Evolutionary conservation across 495 filamentous ascomycete species (phyloP).

Genomic region (Cairneyella variabilis): DNA sequence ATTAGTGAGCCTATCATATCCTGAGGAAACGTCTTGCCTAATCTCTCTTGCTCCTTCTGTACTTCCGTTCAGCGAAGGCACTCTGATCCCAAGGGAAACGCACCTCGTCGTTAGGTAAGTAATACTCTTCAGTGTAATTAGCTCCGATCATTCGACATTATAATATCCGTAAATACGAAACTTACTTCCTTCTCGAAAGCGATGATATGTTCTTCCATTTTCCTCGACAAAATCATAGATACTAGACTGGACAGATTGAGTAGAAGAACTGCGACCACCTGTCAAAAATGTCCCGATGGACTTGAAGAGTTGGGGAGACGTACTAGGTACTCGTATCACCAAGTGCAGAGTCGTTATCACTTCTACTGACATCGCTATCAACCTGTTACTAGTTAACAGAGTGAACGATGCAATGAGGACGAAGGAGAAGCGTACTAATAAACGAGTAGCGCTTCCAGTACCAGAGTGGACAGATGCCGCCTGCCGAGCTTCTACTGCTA

Average conservation of each 20-base stretch:
- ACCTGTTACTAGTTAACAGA: too few species aligned
- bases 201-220: slow-evolving; percentile 33
- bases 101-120: slow-evolving; percentile 33
- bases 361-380: too few species aligned
- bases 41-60: slow-evolving; percentile 35
- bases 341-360: too few species aligned
- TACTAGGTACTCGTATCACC: too few species aligned
- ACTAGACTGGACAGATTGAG: neutral
- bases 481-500: too few species aligned
- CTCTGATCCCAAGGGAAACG: neutral
- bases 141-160: neutral
- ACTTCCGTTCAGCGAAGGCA: neutral
- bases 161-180: too few species aligned
- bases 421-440: too few species aligned
- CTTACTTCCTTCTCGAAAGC: slow-evolving; percentile 31
- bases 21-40: slow-evolving; percentile 31
- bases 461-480: too few species aligned
- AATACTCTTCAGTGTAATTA: slow-evolving; percentile 23
- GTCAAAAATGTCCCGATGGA: too few species aligned
- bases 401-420: too few species aligned
- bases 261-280: neutral
- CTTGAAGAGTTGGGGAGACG: too few species aligned
- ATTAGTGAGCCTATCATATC: neutral
- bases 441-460: too few species aligned
- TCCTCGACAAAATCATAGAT: slow-evolving; percentile 20